A percentile compares a stretch with the other conserved stretches of the same genome.
Evolutionary conservation across 768 basidiomycete genomes (phyloP).

Genomic region (Mycena indigotica): DNA sequence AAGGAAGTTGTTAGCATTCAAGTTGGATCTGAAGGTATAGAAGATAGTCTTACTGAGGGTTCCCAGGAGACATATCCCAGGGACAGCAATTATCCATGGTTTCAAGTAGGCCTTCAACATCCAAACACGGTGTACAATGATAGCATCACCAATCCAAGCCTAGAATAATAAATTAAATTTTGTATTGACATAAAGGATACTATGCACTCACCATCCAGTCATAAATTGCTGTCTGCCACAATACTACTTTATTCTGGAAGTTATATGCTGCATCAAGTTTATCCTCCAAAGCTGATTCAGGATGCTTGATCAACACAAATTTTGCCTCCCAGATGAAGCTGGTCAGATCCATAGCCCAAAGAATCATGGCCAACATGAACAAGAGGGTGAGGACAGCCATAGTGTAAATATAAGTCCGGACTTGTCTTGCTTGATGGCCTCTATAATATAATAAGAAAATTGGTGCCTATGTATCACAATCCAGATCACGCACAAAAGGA

Average conservation of each 20-base stretch:
- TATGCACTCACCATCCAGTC: constrained; percentile 11
- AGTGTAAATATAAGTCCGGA: neutral
- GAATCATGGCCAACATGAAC: constrained; percentile 10
- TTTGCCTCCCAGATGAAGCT: constrained; percentile 15
- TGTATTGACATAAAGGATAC: neutral
- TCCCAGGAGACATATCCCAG: constrained; percentile 3
- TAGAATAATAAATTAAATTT: neutral
- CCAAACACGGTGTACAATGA: constrained; percentile 15
- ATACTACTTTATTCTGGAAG: neutral
- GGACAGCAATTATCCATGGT: constrained; percentile 10
- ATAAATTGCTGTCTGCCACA: constrained; percentile 10
- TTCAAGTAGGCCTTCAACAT: neutral
- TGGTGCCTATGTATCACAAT: neutral
- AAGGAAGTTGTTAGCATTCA: neutral
- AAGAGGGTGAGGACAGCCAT: constrained; percentile 6
- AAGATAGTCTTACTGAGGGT: neutral
- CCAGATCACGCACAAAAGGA: constrained; percentile 4
- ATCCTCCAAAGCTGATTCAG: neutral
- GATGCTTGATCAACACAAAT: neutral
- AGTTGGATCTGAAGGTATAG: neutral
- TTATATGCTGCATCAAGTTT: neutral
- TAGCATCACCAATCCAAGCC: constrained; percentile 17
- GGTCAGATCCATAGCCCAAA: constrained; percentile 16
- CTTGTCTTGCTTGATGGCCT: neutral
- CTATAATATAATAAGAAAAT: neutral